Percentiles rank a stretch among this genome's conserved stretches.
phyloP scores from a whole-genome alignment of 1,284 basidiomycete species.

The Leccinum colubrinum region DNA sequence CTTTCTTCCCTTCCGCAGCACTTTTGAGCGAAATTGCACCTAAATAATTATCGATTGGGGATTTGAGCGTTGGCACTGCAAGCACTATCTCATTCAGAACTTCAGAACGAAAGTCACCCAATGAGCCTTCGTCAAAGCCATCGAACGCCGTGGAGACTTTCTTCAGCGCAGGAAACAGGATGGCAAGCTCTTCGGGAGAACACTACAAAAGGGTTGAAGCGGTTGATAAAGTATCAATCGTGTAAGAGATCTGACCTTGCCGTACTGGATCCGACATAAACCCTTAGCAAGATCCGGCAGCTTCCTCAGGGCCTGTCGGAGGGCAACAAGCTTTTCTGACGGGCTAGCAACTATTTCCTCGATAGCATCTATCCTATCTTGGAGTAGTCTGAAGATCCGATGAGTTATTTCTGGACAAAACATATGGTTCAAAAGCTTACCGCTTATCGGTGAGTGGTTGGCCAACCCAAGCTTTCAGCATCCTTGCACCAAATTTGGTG shows the following conservation, averaged over 20 bases:
- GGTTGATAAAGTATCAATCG: neutral
- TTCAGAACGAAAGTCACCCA: slow-evolving; percentile 58
- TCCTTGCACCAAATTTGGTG: slow-evolving; percentile 86
- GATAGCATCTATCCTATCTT: slow-evolving; percentile 81
- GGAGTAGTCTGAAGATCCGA: slow-evolving; percentile 52
- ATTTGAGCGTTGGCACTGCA: slow-evolving; percentile 65
- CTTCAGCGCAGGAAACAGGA: slow-evolving; percentile 75
- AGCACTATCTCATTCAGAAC: slow-evolving; percentile 74
- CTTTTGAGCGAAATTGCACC: slow-evolving; percentile 58
- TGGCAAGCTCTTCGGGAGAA: slow-evolving; percentile 80
- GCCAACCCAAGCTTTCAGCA: slow-evolving; percentile 86
- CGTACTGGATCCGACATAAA: slow-evolving; percentile 87
- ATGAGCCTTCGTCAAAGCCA: slow-evolving; percentile 39
- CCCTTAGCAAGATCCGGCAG: slow-evolving; percentile 91
- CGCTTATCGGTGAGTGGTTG: slow-evolving; percentile 76
- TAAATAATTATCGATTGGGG: slow-evolving; percentile 57
- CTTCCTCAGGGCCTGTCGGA: slow-evolving; percentile 70
- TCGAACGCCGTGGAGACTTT: slow-evolving; percentile 73
- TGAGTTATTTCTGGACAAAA: slow-evolving; percentile 4
- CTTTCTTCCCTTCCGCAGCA: slow-evolving; percentile 71
- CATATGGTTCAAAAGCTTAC: slow-evolving; percentile 40
- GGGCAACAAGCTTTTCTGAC: slow-evolving; percentile 55
- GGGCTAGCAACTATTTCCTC: slow-evolving; percentile 71
- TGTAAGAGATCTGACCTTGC: slow-evolving; percentile 54
- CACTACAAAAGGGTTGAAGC: slow-evolving; percentile 46